Percentiles rank a stretch among this genome's conserved stretches.
Conservation (phyloP, 495 filamentous ascomycete genomes). For the Trichoderma gamsii region DNA sequence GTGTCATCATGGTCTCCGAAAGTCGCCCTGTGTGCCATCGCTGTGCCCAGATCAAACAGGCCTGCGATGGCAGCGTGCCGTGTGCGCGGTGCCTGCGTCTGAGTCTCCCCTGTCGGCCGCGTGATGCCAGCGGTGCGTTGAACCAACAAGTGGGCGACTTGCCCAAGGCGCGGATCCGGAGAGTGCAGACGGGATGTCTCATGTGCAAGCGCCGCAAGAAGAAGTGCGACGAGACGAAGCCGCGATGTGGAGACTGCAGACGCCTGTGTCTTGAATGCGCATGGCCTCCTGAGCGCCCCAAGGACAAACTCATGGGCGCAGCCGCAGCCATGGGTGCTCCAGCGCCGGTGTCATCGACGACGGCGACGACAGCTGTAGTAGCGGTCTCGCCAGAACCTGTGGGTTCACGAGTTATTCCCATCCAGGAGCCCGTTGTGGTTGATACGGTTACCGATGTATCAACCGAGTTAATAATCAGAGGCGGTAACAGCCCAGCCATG, state of each 20-base stretch:
- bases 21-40: constrained; percentile 15
- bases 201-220: constrained; percentile 22
- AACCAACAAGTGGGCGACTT: not conserved
- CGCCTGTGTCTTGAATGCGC: constrained; percentile 13
- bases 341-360: not conserved
- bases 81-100: constrained; percentile 15
- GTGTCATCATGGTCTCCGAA: constrained; percentile 9
- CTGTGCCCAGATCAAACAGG: constrained; percentile 17
- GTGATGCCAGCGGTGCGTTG: not conserved
- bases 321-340: not conserved
- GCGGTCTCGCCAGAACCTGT: not conserved
- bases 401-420: not conserved
- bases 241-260: constrained; percentile 15
- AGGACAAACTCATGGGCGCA: not conserved
- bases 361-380: not conserved
- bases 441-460: not conserved
- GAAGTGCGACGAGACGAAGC: constrained; percentile 21
- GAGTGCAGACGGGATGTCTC: constrained; percentile 19
- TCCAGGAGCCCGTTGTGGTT: not conserved
- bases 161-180: constrained; percentile 15
- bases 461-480: not conserved
- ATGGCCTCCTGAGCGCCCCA: constrained; percentile 15
- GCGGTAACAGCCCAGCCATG: constrained; percentile 6
- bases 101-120: constrained; percentile 11
- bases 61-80: constrained; percentile 15